Evolutionary conservation across 768 basidiomycete species (phyloP), one percentile per base, ranked within the genome.

Genomic region (Trametes cubensis): DNA sequence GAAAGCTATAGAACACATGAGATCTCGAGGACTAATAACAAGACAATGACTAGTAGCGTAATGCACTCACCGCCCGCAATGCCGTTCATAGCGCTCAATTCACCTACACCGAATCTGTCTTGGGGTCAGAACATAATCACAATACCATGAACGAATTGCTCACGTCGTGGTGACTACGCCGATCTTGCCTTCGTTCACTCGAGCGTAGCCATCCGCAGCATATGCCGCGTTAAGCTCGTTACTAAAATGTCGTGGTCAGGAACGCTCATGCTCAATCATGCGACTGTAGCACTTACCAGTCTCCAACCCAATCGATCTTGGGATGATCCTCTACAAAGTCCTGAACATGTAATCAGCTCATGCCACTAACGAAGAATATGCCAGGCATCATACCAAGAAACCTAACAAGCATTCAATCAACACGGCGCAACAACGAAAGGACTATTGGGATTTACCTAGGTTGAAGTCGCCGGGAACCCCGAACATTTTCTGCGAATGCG

Each of bases 181-280:
- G 50, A 93, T 76, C 66, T 84, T 80, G 49, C 80, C 77, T 52
- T 87, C 84, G 66, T 94, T 95, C 55, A 95, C 86, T 60, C 95
- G 84, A 20, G 95, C 92, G 73, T 96, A 96, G 13, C 95, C 95
- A 70, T 95, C 94, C 0, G 92, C 92, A 17, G 95, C 95, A 73
- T 97, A 97, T 0, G 92, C 81, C 0, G 92, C 90, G 65, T 95
- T 92, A 49, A 95, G 79, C 71, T 94, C 90, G 62, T 93, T 92
- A 66, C 90, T 91, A 61, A 4, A 47, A 5, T 20, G 11, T 28
- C 17, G 1, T 15, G 21, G 15, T 41, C 25, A 34, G 28, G 30
- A 18, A 14, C 4, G 1, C 38, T 4, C 2, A 21, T 30, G 42
- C 21, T 38, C 2, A 26, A 38, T 48, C 18, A 21, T 44, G 53